phyloP scores from a whole-genome alignment of 345 rosid genomes.

The Schrenkiella parvula region DNA sequence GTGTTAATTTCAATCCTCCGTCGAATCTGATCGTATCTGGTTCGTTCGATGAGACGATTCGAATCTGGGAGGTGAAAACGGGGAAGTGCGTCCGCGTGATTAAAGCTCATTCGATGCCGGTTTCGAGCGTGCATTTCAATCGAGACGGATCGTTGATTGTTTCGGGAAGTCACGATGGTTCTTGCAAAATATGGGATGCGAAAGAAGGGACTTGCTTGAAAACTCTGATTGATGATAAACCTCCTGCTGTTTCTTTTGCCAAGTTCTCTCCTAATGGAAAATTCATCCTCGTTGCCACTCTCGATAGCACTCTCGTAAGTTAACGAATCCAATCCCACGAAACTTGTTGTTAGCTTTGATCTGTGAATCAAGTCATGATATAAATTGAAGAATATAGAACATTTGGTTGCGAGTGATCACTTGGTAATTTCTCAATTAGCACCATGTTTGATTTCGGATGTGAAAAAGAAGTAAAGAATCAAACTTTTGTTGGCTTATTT shows the following conservation, averaged over 20 bases:
- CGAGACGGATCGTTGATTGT: conserved; percentile 93
- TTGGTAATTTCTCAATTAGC: not conserved
- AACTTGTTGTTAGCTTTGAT: not conserved
- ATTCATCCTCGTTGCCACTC: conserved; percentile 84
- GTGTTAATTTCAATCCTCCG: conserved; percentile 88
- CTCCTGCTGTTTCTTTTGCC: conserved; percentile 77
- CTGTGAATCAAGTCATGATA: too few species aligned
- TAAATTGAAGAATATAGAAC: not conserved
- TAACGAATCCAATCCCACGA: not conserved
- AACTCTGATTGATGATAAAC: conserved; percentile 70
- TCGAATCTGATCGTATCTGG: conserved; percentile 84
- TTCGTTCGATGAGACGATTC: conserved; percentile 78
- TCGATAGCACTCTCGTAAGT: conserved; percentile 82
- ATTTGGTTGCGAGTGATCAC: not conserved
- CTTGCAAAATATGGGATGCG: conserved; percentile 94
- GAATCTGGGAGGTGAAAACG: conserved; percentile 93
- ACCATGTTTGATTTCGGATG: not conserved
- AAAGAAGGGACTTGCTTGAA: conserved; percentile 68
- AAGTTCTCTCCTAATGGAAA: conserved; percentile 95
- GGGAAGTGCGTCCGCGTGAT: conserved; percentile 63
- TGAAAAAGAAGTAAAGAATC: too few species aligned
- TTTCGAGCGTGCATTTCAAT: conserved; percentile 78
- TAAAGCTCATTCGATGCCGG: conserved; percentile 75
- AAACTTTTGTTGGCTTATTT: too few species aligned
- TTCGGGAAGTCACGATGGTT: conserved; percentile 83